Conservation (phyloP, 192 early-diverging fungal species). For the Backusella parvicylindrica region DNA sequence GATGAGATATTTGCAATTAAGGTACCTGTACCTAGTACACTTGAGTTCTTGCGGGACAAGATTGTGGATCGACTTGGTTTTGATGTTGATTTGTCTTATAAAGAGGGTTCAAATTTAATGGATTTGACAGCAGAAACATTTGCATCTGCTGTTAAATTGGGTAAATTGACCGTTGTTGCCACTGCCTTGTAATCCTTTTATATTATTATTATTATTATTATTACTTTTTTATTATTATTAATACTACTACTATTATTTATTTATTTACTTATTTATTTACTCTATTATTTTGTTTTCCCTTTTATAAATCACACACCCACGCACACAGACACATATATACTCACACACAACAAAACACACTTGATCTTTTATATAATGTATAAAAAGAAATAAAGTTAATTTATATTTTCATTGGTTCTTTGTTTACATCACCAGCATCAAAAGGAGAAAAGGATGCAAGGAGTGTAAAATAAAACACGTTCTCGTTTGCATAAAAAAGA, state of each 20-base stretch:
- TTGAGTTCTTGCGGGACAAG: conserved; percentile 53
- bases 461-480: neutral
- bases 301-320: neutral
- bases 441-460: neutral
- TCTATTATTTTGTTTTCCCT: neutral
- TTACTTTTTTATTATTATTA: neutral
- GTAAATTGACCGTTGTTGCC: conserved; percentile 46
- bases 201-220: conserved; percentile 1
- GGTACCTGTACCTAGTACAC: conserved; percentile 55
- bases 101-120: conserved; percentile 16
- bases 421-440: neutral
- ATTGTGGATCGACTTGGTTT: conserved; percentile 55
- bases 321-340: neutral
- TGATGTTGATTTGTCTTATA: conserved; percentile 37
- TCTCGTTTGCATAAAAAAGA: neutral
- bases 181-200: neutral
- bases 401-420: neutral
- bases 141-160: conserved; percentile 24
- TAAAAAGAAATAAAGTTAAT: neutral
- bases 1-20: conserved; percentile 75
- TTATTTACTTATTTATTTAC: neutral
- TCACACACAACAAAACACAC: neutral
- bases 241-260: neutral
- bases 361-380: neutral
- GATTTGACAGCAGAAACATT: conserved; percentile 31